phyloP scores from a whole-genome alignment of 1,284 basidiomycete genomes.

The Boletus mariae region DNA sequence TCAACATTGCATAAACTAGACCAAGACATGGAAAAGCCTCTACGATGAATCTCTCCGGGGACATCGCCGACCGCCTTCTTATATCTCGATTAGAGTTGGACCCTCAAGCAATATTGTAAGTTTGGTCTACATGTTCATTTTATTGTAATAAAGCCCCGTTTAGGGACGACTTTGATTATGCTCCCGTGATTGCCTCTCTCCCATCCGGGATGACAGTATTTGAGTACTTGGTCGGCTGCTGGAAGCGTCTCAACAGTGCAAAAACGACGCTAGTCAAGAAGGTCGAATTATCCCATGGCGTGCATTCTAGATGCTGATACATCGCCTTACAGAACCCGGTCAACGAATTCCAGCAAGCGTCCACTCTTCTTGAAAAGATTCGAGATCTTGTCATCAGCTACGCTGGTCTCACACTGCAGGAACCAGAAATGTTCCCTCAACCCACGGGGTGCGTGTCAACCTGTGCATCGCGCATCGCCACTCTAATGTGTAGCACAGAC shows the following conservation, averaged over 20 bases:
- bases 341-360: conserved; percentile 59
- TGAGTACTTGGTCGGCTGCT: conserved; percentile 88
- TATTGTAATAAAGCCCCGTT: neutral
- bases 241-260: conserved; percentile 75
- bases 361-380: conserved; percentile 64
- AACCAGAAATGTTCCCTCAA: conserved; percentile 93
- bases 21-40: conserved; percentile 15
- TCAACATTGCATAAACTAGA: conserved; percentile 1
- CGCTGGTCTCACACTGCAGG: conserved; percentile 84
- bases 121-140: conserved; percentile 13
- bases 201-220: conserved; percentile 81
- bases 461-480: neutral
- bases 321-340: conserved; percentile 45
- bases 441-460: conserved; percentile 59
- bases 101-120: conserved; percentile 69
- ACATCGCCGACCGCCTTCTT: conserved; percentile 76
- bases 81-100: conserved; percentile 87
- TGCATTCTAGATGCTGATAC: neutral
- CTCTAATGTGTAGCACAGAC: conserved; percentile 39
- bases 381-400: conserved; percentile 86
- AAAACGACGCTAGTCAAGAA: conserved; percentile 59
- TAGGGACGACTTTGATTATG: conserved; percentile 80
- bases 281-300: conserved; percentile 34
- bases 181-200: conserved; percentile 75
- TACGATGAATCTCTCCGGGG: conserved; percentile 45